Evolutionary conservation across 1,139 yeast genomes (phyloP).

Genomic region (Suhomyces ambrosiae): DNA sequence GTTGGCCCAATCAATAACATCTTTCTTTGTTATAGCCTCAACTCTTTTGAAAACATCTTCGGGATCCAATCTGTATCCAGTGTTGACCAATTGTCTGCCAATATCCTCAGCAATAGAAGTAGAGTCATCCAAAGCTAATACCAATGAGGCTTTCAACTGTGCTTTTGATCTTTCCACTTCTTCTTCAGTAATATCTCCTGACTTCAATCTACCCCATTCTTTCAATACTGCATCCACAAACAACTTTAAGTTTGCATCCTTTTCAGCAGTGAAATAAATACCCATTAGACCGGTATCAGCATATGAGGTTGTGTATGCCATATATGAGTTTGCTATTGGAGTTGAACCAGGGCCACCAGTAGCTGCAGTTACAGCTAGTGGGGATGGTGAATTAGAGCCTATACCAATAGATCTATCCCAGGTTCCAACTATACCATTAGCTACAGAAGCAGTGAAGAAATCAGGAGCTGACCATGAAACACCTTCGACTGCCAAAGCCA

Average conservation of each 20-base stretch:
- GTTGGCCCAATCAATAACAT: constrained; percentile 87
- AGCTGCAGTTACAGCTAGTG: constrained; percentile 75
- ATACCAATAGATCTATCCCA: constrained; percentile 94
- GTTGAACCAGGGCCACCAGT: constrained; percentile 53
- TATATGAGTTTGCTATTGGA: constrained; percentile 86
- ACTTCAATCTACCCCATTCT: constrained; percentile 87
- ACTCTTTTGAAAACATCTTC: constrained; percentile 89
- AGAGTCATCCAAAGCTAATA: constrained; percentile 88
- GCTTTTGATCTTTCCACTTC: constrained; percentile 95
- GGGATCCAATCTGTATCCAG: constrained; percentile 88
- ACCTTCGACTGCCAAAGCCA: constrained; percentile 96
- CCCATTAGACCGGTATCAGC: constrained; percentile 99
- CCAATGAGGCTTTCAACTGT: constrained; percentile 87
- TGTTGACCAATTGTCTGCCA: constrained; percentile 94
- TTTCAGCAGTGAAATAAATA: constrained; percentile 84
- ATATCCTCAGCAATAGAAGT: constrained; percentile 97
- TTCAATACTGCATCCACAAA: constrained; percentile 72
- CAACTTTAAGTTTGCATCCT: constrained; percentile 63
- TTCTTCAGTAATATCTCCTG: constrained; percentile 73
- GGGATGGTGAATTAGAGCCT: constrained; percentile 72
- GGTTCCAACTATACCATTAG: constrained; percentile 94
- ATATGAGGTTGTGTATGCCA: constrained; percentile 96
- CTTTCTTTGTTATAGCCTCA: constrained; percentile 74
- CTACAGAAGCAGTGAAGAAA: constrained; percentile 91
- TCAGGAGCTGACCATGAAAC: constrained; percentile 97